Evolutionary conservation across 768 basidiomycete species (phyloP), one percentile per base, ranked within the genome.

Genomic region (Macrolepiota albuminosa): DNA sequence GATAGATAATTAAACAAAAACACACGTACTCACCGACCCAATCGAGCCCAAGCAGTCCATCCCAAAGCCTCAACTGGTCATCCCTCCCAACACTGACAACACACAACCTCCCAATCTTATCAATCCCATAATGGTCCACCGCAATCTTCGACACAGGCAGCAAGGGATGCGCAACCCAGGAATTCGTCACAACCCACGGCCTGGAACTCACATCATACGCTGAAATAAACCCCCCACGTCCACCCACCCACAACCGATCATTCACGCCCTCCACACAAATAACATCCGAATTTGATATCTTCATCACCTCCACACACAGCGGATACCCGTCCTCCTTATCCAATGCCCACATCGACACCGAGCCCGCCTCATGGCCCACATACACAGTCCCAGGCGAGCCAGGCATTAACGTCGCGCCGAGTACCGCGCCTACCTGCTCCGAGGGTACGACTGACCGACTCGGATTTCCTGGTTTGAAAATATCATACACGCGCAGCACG

Each of bases 301-400:
- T 93, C 67, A 93, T 76, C 29, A 91, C 87, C 62, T 91, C 88
- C 14, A 84, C 67, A 68, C 91, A 96, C 8, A 69, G 69, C 0
- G 89, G 88, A 47, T 79, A 75, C 43, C 82, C 84, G 60, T 84
- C 86, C 2, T 73, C 75, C 0, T 80, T 78, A 2, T 77, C 75
- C 10, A 84, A 62, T 26, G 73, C 66, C 95, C 97, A 99, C n/a
- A 95, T 76, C 2, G 87, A 88, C 62, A 98, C 79, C 67, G 81
- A 87, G 0, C 96, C 96, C 45, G 90, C 94, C 71, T 98, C 95
- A 66, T 99, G 96, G 0, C 91, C 94, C 37, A 99, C 76, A 66
- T 88, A 97, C 42, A 92, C 88, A 33, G 77, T 72, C 2, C 82
- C 78, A 0, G 87, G 86, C 21, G 83, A 77, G 1, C 85, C 82